These are phyloP conservation scores for Tolypocladium sp. DNA, from an alignment of 2,329 filamentous ascomycete genomes.

Conservation along the genomic window DNA sequence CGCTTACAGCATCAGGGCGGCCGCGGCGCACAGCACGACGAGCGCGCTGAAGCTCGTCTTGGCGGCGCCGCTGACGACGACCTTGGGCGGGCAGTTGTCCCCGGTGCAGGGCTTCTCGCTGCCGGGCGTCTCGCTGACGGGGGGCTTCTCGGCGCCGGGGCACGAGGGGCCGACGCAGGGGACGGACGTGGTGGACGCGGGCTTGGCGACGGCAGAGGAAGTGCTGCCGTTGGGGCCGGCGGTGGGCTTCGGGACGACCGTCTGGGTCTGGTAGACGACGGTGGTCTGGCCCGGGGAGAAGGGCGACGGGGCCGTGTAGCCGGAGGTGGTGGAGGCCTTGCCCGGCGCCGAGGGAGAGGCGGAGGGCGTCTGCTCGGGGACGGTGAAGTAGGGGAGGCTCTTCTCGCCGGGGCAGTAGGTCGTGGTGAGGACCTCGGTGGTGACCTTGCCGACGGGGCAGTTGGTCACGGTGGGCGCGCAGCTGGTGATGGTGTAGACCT, in stretches of 20 bases:
- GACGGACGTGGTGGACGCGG: background rate
- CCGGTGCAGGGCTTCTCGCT: slow-evolving; percentile 4
- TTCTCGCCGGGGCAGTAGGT: slow-evolving; percentile 8
- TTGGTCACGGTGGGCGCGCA: slow-evolving; percentile 48
- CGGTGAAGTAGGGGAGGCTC: background rate
- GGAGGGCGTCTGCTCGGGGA: background rate
- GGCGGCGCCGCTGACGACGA: slow-evolving; percentile 7
- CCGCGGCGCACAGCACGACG: slow-evolving; percentile 9
- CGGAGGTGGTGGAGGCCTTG: background rate
- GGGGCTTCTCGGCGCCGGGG: background rate
- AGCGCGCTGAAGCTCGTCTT: slow-evolving; percentile 10
- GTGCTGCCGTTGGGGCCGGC: background rate
- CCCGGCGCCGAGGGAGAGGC: background rate
- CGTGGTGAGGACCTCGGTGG: slow-evolving; percentile 8
- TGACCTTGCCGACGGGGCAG: slow-evolving; percentile 33
- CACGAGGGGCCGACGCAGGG: slow-evolving; percentile 1
- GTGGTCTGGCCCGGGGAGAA: background rate
- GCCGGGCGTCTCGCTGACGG: too few relatives aligned
- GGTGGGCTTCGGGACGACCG: background rate
- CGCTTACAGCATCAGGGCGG: slow-evolving; percentile 11
- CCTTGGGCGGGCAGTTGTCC: slow-evolving; percentile 2
- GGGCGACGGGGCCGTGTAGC: background rate
- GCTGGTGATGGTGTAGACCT: slow-evolving; percentile 46
- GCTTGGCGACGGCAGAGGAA: slow-evolving; percentile 1
- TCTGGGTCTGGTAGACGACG: background rate